Evolutionary conservation across 2,329 filamentous ascomycete genomes (phyloP), one percentile per base, ranked within the genome.

Genomic region (Capronia coronata): DNA sequence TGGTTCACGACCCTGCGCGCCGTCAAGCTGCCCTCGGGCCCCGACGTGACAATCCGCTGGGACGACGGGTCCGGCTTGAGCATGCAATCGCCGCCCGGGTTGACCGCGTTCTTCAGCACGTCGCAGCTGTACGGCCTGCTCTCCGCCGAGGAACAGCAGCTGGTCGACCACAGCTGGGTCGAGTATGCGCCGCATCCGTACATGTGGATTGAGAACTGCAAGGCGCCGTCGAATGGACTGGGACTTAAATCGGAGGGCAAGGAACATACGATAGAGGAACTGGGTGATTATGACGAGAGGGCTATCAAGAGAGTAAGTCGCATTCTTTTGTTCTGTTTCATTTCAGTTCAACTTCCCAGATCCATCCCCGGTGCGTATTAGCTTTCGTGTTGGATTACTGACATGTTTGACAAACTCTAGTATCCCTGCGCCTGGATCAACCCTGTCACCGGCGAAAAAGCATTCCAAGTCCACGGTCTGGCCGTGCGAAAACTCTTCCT

Each of bases 371-470:
- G 5, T 27, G 5, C 23, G 5, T 10, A 27, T 27, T 10, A 5
- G 11, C 7, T 32, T 32, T 6, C 13, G 7, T 32, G 6, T 32
- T n/a, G 29, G 29, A 3, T 3, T 3, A 7, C 3, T n/a, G 7
- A 3, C 7, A 32, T 3, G 7, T 11, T 6, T 3, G 29, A 32
- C 29, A 9, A n/a, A 32, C 29, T n/a, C n/a, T 14, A 61, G 48
- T 73, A 74, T 56, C 71, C 72, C 1, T 69, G 73, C 65, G 71
- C 73, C 1, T 73, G 71, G 71, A 62, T 70, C 8, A 74, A 73
- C 47, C 71, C 72, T 0, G 61, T 63, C 1, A 66, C 68, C 0
- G 66, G 67, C 5, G 67, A 71, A 48, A 68, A 67, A 42, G 68
- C 70, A 4, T 68, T 74, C 56, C 67, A 69, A 59, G 70, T 73